phyloP scores from a whole-genome alignment of 208 protist species.

The Borovskyia barvae region DNA sequence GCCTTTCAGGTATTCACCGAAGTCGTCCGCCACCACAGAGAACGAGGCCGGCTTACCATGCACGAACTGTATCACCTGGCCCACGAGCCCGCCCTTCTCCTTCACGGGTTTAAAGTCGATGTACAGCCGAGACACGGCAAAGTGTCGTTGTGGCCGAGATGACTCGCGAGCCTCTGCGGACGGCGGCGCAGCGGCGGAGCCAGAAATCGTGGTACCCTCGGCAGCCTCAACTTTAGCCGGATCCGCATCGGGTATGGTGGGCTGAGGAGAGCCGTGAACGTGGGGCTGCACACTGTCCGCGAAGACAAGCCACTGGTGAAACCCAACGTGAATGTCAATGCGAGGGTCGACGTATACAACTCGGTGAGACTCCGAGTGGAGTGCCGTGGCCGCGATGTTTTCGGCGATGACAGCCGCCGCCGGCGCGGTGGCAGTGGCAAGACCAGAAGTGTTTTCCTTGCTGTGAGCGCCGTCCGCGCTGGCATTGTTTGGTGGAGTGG shows the following conservation, averaged over 20 bases:
- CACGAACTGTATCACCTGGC: conserved; percentile 54
- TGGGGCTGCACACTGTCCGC: conserved; percentile 55
- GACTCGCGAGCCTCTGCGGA: neutral
- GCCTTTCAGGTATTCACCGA: conserved; percentile 54
- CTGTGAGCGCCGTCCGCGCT: neutral
- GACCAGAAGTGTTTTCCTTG: neutral
- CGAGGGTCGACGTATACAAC: conserved; percentile 46
- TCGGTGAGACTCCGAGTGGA: neutral
- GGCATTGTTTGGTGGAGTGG: too few species aligned
- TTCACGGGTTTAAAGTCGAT: conserved; percentile 42
- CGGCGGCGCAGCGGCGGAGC: neutral
- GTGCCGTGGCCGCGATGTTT: neutral
- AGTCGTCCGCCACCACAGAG: conserved; percentile 47
- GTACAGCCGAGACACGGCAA: conserved; percentile 42
- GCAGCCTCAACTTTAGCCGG: conserved; percentile 16
- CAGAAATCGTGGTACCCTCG: neutral
- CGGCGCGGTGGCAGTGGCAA: neutral
- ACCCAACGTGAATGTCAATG: conserved; percentile 40
- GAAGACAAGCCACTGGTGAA: conserved; percentile 47
- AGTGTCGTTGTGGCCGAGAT: conserved; percentile 1
- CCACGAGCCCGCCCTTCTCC: conserved; percentile 21
- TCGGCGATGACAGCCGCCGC: neutral
- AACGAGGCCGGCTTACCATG: conserved; percentile 42
- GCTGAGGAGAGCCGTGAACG: conserved; percentile 14
- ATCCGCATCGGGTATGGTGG: conserved; percentile 15